Evolutionary conservation across 2,329 filamentous ascomycete species (phyloP).

Genomic region (Aspergillus felis): DNA sequence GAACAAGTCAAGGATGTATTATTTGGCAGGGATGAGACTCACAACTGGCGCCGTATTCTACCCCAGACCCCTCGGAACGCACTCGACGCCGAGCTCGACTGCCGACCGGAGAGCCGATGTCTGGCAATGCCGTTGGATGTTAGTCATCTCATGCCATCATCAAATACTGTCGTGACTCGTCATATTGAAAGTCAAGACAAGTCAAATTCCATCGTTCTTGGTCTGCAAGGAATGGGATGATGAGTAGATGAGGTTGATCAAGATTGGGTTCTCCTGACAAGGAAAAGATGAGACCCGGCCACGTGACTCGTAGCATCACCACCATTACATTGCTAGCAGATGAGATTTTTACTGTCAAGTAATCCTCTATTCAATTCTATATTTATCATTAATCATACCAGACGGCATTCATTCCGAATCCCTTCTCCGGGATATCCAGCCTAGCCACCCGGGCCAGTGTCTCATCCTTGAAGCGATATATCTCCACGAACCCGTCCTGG

Average conservation of each 20-base stretch:
- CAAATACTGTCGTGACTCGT: no score
- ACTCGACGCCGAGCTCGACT: conserved; percentile 18
- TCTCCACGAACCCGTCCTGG: conserved; percentile 80
- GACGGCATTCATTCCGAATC: conserved; percentile 94
- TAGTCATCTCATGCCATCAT: background rate
- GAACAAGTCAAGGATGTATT: background rate
- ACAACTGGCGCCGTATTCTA: background rate
- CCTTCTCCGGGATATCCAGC: conserved; percentile 75
- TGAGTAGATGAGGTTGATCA: no score
- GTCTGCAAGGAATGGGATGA: background rate
- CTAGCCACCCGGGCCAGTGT: conserved; percentile 73
- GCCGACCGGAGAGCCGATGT: conserved; percentile 14
- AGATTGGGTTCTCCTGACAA: background rate
- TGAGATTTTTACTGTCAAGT: no score
- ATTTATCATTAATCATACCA: conserved; percentile 67
- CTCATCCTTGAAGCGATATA: conserved; percentile 83
- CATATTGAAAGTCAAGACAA: background rate
- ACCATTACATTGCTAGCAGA: background rate
- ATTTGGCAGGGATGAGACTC: background rate
- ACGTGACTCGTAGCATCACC: background rate
- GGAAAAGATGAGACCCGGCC: background rate
- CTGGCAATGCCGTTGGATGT: background rate
- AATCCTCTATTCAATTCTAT: background rate
- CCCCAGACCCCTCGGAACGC: background rate
- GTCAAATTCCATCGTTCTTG: background rate